Conservation (phyloP, 148 eudicot genomes). For the Diospyros kaki region DNA sequence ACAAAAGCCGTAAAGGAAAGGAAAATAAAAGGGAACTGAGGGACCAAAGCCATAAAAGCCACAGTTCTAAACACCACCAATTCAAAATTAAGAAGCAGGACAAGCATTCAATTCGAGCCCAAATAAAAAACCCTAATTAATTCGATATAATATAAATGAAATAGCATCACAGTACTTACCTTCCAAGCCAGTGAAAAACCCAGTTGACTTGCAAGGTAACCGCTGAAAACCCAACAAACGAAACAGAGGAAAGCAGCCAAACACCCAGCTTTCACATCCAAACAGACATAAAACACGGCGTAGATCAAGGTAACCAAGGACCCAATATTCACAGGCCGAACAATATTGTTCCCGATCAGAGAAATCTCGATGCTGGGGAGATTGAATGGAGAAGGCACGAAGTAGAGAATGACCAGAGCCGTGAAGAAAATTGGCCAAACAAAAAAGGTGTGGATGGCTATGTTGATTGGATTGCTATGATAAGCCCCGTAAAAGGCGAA, state of each 20-base stretch:
- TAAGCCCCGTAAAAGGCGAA: constrained; percentile 63
- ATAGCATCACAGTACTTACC: too few species aligned
- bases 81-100: too few species aligned
- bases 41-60: too few species aligned
- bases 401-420: constrained; percentile 28
- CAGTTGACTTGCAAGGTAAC: constrained; percentile 13
- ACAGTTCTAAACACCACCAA: too few species aligned
- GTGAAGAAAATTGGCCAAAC: constrained; percentile 61
- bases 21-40: too few species aligned
- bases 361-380: constrained; percentile 17
- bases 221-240: constrained; percentile 43
- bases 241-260: constrained; percentile 55
- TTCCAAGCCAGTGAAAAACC: too few species aligned
- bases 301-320: constrained; percentile 27
- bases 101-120: too few species aligned
- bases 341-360: neutral
- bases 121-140: too few species aligned
- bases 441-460: constrained; percentile 46
- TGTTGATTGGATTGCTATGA: constrained; percentile 53
- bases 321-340: constrained; percentile 25
- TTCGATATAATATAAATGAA: too few species aligned
- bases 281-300: constrained; percentile 34
- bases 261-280: constrained; percentile 51
- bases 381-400: constrained; percentile 22
- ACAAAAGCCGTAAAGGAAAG: neutral